Evolutionary conservation across 1,284 basidiomycete genomes (phyloP).

Genomic region (Rhodotorula sp.): DNA sequence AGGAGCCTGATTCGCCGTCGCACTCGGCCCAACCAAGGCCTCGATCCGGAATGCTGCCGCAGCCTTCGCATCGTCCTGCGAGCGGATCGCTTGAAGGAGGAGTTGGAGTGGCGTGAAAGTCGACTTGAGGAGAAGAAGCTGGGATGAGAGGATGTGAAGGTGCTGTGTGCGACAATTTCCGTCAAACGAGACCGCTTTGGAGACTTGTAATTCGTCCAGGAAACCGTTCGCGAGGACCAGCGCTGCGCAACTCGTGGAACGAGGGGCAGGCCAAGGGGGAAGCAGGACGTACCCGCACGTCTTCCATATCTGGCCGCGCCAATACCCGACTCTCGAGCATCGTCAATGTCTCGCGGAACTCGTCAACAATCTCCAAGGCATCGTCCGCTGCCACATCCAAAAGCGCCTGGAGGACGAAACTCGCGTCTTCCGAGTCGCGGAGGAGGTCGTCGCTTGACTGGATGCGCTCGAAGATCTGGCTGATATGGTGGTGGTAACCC

Average conservation of each 20-base stretch:
- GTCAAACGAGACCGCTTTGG: no score
- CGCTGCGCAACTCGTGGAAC: no score
- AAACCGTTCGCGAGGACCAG: no score
- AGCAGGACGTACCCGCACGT: conserved; percentile 13
- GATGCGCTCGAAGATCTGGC: conserved; percentile 27
- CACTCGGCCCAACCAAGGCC: not conserved
- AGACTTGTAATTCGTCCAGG: no score
- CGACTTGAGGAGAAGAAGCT: conserved; percentile 37
- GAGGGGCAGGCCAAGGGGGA: no score
- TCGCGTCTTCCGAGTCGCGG: conserved; percentile 28
- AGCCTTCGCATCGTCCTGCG: conserved; percentile 35
- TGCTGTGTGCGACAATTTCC: not conserved
- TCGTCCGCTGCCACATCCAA: conserved; percentile 28
- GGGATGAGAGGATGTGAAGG: conserved; percentile 29
- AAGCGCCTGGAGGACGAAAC: conserved; percentile 30
- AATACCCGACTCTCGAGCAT: conserved; percentile 21
- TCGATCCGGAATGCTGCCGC: conserved; percentile 19
- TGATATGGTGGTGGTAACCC: conserved; percentile 28
- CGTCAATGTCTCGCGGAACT: conserved; percentile 22
- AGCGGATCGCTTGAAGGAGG: conserved; percentile 22
- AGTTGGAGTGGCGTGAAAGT: conserved; percentile 26
- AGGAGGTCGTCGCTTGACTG: conserved; percentile 22
- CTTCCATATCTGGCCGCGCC: conserved; percentile 20
- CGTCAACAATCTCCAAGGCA: conserved; percentile 29
- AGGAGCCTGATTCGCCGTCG: not conserved